Percentiles rank a stretch among this genome's conserved stretches.
Evolutionary conservation across 768 basidiomycete genomes (phyloP).

Genomic region (Mycena haematopus): DNA sequence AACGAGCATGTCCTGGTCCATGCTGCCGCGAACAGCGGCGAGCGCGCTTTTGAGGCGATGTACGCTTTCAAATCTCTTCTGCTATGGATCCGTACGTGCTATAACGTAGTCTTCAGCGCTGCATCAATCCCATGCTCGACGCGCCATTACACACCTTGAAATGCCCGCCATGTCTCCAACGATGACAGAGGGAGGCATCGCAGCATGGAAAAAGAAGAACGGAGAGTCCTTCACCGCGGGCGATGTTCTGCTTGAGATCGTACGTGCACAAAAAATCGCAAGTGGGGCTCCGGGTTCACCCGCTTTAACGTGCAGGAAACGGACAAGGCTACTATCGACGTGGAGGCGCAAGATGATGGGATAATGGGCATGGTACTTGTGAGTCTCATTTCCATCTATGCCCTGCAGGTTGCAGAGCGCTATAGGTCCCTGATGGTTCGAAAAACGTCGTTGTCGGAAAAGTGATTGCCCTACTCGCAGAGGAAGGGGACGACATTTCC

Average conservation of each 20-base stretch:
- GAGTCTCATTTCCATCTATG: conserved; percentile 34
- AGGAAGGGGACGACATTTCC: conserved; percentile 95
- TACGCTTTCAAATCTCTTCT: background rate
- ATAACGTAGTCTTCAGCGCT: conserved; percentile 46
- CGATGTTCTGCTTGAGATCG: conserved; percentile 90
- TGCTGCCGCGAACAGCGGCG: conserved; percentile 13
- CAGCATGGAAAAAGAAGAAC: conserved; percentile 88
- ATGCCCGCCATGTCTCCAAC: conserved; percentile 99
- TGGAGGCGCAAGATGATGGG: conserved; percentile 98
- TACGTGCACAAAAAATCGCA: conserved; percentile 45
- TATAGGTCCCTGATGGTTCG: conserved; percentile 74
- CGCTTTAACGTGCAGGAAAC: conserved; percentile 66
- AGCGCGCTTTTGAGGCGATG: conserved; percentile 17
- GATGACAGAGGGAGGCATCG: conserved; percentile 94
- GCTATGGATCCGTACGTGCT: background rate
- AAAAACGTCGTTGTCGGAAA: conserved; percentile 89
- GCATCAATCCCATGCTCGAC: conserved; percentile 56
- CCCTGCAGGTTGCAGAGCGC: background rate
- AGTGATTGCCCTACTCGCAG: conserved; percentile 89
- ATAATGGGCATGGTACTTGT: conserved; percentile 93
- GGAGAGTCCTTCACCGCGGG: conserved; percentile 82
- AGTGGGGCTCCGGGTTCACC: conserved; percentile 13
- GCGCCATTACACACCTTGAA: conserved; percentile 74
- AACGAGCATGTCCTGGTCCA: background rate
- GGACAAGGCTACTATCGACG: conserved; percentile 96